Evolutionary conservation across 225 moss, liverwort and hornwort genomes (phyloP), one percentile per base, ranked within the genome.

Genomic region (Straminergon stramineum): DNA sequence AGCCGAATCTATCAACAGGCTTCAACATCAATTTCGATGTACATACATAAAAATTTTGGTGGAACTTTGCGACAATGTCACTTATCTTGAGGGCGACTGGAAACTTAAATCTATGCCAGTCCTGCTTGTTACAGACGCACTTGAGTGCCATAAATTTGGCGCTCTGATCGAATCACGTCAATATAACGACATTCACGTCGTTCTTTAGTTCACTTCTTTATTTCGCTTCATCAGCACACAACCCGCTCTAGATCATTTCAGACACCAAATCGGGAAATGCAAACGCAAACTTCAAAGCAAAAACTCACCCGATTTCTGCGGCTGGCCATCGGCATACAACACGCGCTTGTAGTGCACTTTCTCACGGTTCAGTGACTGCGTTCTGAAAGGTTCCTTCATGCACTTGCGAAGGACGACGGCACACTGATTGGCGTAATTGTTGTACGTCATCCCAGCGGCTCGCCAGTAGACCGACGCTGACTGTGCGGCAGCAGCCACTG

Each of bases 311-410:
- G 87, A 4, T 79, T 89, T 87, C 73, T 94, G 91, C 18, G 93
- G 92, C 68, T 90, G 91, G 57, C 96, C 98, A 51, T 95, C 88
- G 13, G 19, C 43, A 92, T 91, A 94, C 43, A 16, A 14, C 30
- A 48, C 8, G n/a, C 51, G n/a, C 85, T 96, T 98, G 93, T 90
- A 98, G 73, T 98, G 98, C 90, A 97, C 94, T 88, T 85, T 84
- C 92, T 98, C 95, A 13, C 97, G 95, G 35, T 17, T 89, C 58
- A 92, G 87, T 4, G 92, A 58, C 92, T 95, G 91, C 19, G 93
- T 91, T 89, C 93, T 95, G 91, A 96, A 96, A 52, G 98, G 98
- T 79, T 98, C 98, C 90, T 98, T 97, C 89, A 95, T 86, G 83
- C 97, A 98, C 57, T 94, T 94, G 77, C 98, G 95, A 65, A 95